These are phyloP conservation scores for Friedmanniomyces simplex DNA, from an alignment of 495 filamentous ascomycete genomes.

Conservation along the genomic window DNA sequence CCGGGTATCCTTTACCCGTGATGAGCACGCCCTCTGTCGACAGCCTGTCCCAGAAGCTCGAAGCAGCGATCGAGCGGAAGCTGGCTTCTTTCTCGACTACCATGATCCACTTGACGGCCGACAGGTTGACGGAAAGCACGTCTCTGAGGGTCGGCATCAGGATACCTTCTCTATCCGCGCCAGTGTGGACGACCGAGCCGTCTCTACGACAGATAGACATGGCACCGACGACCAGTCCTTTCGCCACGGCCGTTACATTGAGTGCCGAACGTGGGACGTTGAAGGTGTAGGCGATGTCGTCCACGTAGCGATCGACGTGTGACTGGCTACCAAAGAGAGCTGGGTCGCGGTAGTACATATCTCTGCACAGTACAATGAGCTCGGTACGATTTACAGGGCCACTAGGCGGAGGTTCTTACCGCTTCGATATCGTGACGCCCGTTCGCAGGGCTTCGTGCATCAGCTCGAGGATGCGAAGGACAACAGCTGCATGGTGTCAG, in stretches of 20 bases:
- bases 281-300: slow-evolving; percentile 76
- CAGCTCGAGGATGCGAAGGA: slow-evolving; percentile 58
- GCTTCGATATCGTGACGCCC: slow-evolving; percentile 61
- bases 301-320: slow-evolving; percentile 66
- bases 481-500: slow-evolving; percentile 36
- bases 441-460: slow-evolving; percentile 56
- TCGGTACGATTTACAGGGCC: neutral
- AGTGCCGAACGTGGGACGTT: slow-evolving; percentile 49
- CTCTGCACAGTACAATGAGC: slow-evolving; percentile 40
- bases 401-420: slow-evolving; percentile 36
- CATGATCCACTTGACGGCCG: slow-evolving; percentile 56
- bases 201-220: slow-evolving; percentile 34
- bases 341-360: slow-evolving; percentile 84
- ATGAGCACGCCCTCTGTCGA: slow-evolving; percentile 50
- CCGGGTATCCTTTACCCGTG: slow-evolving; percentile 86
- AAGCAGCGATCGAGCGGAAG: slow-evolving; percentile 58
- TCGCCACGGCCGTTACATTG: slow-evolving; percentile 63
- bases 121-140: slow-evolving; percentile 44
- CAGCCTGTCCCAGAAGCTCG: slow-evolving; percentile 41
- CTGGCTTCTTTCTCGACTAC: slow-evolving; percentile 92
- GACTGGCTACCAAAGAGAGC: slow-evolving; percentile 65
- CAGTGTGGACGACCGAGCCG: slow-evolving; percentile 23
- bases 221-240: slow-evolving; percentile 55
- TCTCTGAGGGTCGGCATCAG: slow-evolving; percentile 53
- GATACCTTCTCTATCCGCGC: slow-evolving; percentile 42